These are phyloP conservation scores for Durusdinium trenchii DNA, from an alignment of 73 alveolate species.

Conservation along the genomic window DNA sequence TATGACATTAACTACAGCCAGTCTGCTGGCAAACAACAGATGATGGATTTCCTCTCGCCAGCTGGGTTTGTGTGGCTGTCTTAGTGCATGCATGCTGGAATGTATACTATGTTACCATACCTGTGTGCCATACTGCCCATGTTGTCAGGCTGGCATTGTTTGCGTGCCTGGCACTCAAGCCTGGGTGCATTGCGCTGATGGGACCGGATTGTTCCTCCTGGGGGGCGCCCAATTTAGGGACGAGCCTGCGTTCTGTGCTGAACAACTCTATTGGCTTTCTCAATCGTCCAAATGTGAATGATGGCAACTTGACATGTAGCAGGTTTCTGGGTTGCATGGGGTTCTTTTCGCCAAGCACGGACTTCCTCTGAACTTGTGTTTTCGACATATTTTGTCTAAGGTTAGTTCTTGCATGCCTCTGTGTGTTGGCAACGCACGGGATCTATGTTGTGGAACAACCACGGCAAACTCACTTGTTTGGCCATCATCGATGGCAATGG, in stretches of 20 bases:
- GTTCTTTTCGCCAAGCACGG: neutral
- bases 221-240: neutral
- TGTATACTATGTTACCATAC: neutral
- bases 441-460: neutral
- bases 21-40: neutral
- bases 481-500: slow-evolving; percentile 7
- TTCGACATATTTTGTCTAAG: neutral
- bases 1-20: neutral
- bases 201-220: slow-evolving; percentile 21
- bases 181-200: neutral
- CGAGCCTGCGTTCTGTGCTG: neutral
- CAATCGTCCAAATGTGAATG: neutral
- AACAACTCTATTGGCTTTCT: neutral
- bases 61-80: neutral
- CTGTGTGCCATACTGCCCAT: too few relatives aligned
- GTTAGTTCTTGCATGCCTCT: neutral
- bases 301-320: neutral
- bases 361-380: neutral
- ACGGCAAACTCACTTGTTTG: neutral
- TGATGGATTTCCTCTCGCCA: neutral
- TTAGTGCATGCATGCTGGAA: neutral
- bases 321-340: neutral
- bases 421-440: neutral
- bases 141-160: neutral
- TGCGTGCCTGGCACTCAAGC: neutral